A percentile compares a stretch with the other conserved stretches of the same genome.
Conservation (phyloP, 106 monocot genomes). For the Dendrobium huoshanense region DNA sequence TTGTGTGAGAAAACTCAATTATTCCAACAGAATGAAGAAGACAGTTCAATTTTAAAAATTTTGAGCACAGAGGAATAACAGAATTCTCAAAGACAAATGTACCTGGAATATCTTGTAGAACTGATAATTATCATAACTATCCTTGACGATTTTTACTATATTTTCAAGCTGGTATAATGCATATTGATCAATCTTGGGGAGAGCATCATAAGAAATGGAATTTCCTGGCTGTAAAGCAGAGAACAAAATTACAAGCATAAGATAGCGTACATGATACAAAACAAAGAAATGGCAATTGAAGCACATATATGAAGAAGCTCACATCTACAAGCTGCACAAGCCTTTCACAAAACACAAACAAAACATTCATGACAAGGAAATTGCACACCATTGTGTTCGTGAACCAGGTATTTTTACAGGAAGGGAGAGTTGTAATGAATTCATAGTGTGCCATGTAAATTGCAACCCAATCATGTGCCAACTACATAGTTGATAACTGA, state of each 20-base stretch:
- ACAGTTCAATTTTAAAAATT: not conserved
- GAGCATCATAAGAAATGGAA: slow-evolving; percentile 65
- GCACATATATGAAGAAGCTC: not conserved
- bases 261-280: not conserved
- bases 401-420: not conserved
- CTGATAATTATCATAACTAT: slow-evolving; percentile 80
- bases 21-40: not conserved
- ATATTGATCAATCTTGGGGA: slow-evolving; percentile 92
- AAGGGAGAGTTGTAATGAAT: no score
- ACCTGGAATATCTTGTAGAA: slow-evolving; percentile 99
- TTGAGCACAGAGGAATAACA: not conserved
- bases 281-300: not conserved
- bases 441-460: not conserved
- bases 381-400: not conserved
- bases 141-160: slow-evolving; percentile 53
- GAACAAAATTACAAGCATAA: not conserved
- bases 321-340: not conserved
- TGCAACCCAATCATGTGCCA: not conserved
- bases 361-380: not conserved
- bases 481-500: not conserved
- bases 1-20: no score
- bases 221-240: slow-evolving; percentile 42
- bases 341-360: not conserved
- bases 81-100: slow-evolving; percentile 1
- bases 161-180: slow-evolving; percentile 94